Evolutionary conservation across 495 filamentous ascomycete genomes (phyloP).

Genomic region (Lasiosphaeris hirsuta): DNA sequence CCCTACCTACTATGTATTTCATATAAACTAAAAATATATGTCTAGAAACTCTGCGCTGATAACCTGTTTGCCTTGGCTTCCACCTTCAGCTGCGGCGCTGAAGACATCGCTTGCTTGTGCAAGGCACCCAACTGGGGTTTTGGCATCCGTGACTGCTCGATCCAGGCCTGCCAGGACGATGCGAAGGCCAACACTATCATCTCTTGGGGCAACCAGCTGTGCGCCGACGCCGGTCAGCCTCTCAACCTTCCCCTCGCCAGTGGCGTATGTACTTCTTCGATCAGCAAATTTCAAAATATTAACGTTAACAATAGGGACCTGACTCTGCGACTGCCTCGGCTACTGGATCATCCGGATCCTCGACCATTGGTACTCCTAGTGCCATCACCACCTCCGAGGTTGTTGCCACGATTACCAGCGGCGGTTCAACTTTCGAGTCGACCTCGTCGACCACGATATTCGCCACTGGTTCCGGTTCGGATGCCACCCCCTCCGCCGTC

Average conservation of each 20-base stretch:
- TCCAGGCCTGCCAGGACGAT: conserved; percentile 54
- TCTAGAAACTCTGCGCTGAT: conserved; percentile 64
- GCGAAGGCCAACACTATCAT: conserved; percentile 29
- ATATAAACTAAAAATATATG: neutral
- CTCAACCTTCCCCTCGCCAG: conserved; percentile 27
- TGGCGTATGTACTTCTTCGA: conserved; percentile 13
- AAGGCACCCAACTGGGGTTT: conserved; percentile 61
- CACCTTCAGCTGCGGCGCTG: conserved; percentile 55
- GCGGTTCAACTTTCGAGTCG: conserved; percentile 24
- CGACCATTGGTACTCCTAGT: conserved; percentile 1
- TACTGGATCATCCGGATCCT: too few relatives aligned
- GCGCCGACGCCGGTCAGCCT: conserved; percentile 21
- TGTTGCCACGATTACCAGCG: conserved; percentile 30
- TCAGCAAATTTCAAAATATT: neutral
- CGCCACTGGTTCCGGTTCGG: conserved; percentile 7
- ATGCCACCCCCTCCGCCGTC: conserved; percentile 21
- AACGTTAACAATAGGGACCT: conserved; percentile 5
- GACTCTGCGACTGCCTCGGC: neutral
- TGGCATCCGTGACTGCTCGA: conserved; percentile 77
- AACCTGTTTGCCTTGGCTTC: conserved; percentile 67
- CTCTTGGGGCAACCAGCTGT: conserved; percentile 34
- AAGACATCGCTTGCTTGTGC: conserved; percentile 68
- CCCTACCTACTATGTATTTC: conserved; percentile 2
- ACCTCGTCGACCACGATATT: conserved; percentile 26
- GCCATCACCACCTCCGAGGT: conserved; percentile 27